Base-by-base conservation (phyloP, 441 rosid genomes). In the Adansonia grandidieri region DNA sequence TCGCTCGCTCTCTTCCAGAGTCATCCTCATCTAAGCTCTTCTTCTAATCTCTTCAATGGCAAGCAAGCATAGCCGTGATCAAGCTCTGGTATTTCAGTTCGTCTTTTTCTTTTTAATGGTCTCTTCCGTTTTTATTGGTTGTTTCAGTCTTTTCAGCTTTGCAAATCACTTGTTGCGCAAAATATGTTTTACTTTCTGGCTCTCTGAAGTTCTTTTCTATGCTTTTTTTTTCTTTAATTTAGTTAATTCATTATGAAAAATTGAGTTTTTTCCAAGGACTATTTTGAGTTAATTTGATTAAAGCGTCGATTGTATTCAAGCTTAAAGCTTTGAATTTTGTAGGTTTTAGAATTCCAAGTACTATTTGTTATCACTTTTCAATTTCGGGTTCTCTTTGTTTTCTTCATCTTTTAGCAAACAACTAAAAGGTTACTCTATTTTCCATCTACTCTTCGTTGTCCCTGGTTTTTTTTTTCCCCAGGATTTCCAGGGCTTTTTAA, bases 401-500 rank as follows among this genome's bases (percentile, higher is more conserved):
- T 28, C 4, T 32, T 68, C 72, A 40, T 81, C 6, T 54, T 75
- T 32, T 37, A 37, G 80, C 68, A 44, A 71, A 75, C 14, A 44
- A 58, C 42, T 13, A 37, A 17, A 22, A 22, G 42, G 53, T 17
- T 51, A 8, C n/a, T 17, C 37, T 19, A 17, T 65, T 64, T 64
- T 7, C 77, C 37, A 28, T 74, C 20, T 60, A 60, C 56, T 74
- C 17, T 57, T 20, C 3, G 14, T 74, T 74, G 6, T 60, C 20
- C 77, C 56, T 4, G 6, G 8, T 20, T 57, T 32, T 65, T 50
- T 50, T 54, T 66, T 17, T 70, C 75, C 79, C 75, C 90, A 89
- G 97, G 96, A 90, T 86, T 89, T 93, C 90, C 88, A 88, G 95
- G 97, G 98, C 64, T 88, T 94, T 87, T 86, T 96, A 84, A 93